A percentile compares a stretch with the other conserved stretches of the same genome.
Conservation (phyloP, 2,329 filamentous ascomycete genomes). For the Calonectria hawksworthii region DNA sequence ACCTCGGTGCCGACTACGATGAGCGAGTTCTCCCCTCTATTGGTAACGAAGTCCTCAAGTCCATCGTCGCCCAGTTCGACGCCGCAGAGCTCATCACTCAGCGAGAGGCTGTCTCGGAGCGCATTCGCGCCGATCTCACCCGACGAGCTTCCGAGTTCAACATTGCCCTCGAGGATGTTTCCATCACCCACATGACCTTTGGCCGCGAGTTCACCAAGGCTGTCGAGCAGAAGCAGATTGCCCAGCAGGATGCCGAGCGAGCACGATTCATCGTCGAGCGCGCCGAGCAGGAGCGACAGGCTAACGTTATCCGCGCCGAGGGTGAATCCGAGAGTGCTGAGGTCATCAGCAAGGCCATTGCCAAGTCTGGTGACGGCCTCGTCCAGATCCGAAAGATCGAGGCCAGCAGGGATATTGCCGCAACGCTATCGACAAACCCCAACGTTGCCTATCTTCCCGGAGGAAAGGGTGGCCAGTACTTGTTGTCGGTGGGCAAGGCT, state of each 20-base stretch:
- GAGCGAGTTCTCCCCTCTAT: constrained; percentile 98
- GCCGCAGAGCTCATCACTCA: constrained; percentile 99
- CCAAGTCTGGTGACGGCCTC: constrained; percentile 92
- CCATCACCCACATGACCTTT: constrained; percentile 99
- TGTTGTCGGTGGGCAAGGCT: constrained; percentile 66
- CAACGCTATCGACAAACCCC: constrained; percentile 89
- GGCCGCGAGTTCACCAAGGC: constrained; percentile 98
- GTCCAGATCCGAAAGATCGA: constrained; percentile 98
- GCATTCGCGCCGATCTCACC: constrained; percentile 92
- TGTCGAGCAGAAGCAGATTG: constrained; percentile 99
- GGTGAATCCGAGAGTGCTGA: constrained; percentile 98
- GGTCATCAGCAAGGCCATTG: constrained; percentile 93
- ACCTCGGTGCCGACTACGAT: constrained; percentile 97
- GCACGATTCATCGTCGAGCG: constrained; percentile 98
- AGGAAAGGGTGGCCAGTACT: constrained; percentile 71
- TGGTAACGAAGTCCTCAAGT: constrained; percentile 99
- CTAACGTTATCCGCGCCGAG: constrained; percentile 97
- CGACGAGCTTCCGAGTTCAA: constrained; percentile 97
- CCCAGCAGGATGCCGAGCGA: constrained; percentile 97
- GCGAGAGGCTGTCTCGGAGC: constrained; percentile 94
- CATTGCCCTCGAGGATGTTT: constrained; percentile 98
- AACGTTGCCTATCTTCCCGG: constrained; percentile 96
- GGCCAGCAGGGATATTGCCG: constrained; percentile 94
- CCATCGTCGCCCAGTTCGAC: constrained; percentile 98
- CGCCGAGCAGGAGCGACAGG: constrained; percentile 98